These are phyloP conservation scores for Blastobotrys illinoisensis DNA, from an alignment of 1,139 yeast species.

Conservation along the genomic window DNA sequence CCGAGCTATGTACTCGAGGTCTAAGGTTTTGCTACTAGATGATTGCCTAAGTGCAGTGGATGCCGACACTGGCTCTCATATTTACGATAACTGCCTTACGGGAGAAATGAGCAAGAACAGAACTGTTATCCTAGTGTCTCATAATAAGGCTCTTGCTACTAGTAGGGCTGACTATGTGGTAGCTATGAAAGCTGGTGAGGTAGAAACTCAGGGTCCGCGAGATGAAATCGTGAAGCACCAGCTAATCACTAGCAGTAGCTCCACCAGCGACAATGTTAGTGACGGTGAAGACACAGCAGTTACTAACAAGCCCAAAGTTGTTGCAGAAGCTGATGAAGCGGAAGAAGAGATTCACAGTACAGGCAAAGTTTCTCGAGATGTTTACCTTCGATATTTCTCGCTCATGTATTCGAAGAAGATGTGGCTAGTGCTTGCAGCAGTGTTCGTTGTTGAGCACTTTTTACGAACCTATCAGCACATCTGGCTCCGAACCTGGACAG, in stretches of 20 bases:
- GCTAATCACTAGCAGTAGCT: neutral
- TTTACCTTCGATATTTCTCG: constrained; percentile 61
- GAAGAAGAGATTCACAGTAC: constrained; percentile 78
- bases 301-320: constrained; percentile 11
- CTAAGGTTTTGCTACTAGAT: constrained; percentile 76
- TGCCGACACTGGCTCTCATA: constrained; percentile 90
- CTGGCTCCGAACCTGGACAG: constrained; percentile 69
- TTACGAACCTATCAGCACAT: constrained; percentile 63
- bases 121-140: constrained; percentile 88
- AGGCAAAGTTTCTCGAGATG: constrained; percentile 70
- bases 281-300: constrained; percentile 25
- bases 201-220: constrained; percentile 82
- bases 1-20: constrained; percentile 82
- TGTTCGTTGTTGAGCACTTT: constrained; percentile 53
- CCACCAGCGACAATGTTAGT: constrained; percentile 14
- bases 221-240: constrained; percentile 34
- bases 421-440: constrained; percentile 42
- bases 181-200: constrained; percentile 76
- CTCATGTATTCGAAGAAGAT: constrained; percentile 56
- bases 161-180: constrained; percentile 75
- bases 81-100: constrained; percentile 80
- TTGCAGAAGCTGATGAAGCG: constrained; percentile 36
- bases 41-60: constrained; percentile 97
- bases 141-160: constrained; percentile 83
- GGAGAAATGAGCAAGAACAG: constrained; percentile 81